Percentiles rank a stretch among this genome's conserved stretches.
Conservation (phyloP, 257 asterid genomes). For the Solanum chmielewskii region DNA sequence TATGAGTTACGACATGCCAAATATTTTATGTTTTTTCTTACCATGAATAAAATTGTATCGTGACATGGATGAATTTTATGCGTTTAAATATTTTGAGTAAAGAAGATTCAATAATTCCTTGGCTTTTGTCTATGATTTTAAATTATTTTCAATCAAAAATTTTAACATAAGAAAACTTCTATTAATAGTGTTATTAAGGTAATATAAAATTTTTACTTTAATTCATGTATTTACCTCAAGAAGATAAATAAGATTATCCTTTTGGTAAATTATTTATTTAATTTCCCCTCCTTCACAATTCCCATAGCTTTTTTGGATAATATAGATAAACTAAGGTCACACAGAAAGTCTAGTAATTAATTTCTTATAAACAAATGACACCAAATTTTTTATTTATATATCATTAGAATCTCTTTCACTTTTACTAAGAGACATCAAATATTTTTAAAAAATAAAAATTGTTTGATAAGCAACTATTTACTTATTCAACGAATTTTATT, state of each 20-base stretch:
- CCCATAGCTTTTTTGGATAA: not conserved
- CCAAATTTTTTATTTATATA: not conserved
- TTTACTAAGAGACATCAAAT: not conserved
- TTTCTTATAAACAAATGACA: not conserved
- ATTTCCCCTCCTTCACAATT: not conserved
- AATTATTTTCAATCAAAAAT: not conserved
- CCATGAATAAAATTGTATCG: rapidly evolving
- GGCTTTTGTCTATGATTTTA: not conserved
- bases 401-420: not conserved
- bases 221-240: not conserved
- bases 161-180: not conserved
- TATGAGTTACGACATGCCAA: not conserved
- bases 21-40: not conserved
- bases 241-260: not conserved
- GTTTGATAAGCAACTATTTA: not conserved
- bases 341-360: not conserved
- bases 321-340: not conserved
- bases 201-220: not conserved
- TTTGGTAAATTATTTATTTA: not conserved
- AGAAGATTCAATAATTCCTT: not conserved
- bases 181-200: not conserved
- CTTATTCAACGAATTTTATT: rapidly evolving
- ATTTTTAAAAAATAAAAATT: not conserved
- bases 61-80: not conserved
- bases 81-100: not conserved